Evolutionary conservation across 2,329 filamentous ascomycete species (phyloP).

Genomic region (Alternaria sp.): DNA sequence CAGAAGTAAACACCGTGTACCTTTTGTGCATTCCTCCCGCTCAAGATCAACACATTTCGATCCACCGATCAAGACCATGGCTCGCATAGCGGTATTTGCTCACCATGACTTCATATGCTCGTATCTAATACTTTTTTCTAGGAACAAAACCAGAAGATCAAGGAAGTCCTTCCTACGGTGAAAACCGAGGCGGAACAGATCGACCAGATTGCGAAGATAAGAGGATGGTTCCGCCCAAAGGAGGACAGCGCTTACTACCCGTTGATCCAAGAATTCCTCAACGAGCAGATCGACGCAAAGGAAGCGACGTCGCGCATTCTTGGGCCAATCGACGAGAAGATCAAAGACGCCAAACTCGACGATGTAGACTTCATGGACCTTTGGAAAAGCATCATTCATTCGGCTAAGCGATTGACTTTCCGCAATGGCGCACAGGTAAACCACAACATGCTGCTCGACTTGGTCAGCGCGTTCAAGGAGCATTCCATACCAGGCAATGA

Average conservation of each 20-base stretch:
- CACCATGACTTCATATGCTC: not conserved
- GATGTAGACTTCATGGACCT: constrained; percentile 35
- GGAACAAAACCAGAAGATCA: constrained; percentile 31
- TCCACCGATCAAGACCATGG: constrained; percentile 11
- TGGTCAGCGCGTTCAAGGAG: constrained; percentile 37
- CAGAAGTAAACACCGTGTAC: constrained; percentile 2
- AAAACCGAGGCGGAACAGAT: constrained; percentile 30
- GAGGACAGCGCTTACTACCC: constrained; percentile 33
- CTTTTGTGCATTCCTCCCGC: not conserved
- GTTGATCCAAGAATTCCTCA: constrained; percentile 34
- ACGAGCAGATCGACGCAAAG: constrained; percentile 22
- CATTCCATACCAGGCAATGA: constrained; percentile 30
- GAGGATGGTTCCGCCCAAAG: constrained; percentile 41
- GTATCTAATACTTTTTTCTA: constrained; percentile 10
- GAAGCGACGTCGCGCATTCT: constrained; percentile 29
- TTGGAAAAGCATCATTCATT: constrained; percentile 45
- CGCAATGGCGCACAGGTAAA: constrained; percentile 1
- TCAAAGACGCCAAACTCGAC: constrained; percentile 26
- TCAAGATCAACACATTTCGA: not conserved
- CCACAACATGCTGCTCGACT: constrained; percentile 30
- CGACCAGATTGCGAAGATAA: constrained; percentile 40
- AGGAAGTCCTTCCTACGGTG: constrained; percentile 26
- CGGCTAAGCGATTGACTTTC: constrained; percentile 35
- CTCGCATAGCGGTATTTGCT: constrained; percentile 16
- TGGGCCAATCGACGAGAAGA: constrained; percentile 36